Evolutionary conservation across 1,284 basidiomycete genomes (phyloP), one percentile per base, ranked within the genome.

Genomic region (Pascua sp.): DNA sequence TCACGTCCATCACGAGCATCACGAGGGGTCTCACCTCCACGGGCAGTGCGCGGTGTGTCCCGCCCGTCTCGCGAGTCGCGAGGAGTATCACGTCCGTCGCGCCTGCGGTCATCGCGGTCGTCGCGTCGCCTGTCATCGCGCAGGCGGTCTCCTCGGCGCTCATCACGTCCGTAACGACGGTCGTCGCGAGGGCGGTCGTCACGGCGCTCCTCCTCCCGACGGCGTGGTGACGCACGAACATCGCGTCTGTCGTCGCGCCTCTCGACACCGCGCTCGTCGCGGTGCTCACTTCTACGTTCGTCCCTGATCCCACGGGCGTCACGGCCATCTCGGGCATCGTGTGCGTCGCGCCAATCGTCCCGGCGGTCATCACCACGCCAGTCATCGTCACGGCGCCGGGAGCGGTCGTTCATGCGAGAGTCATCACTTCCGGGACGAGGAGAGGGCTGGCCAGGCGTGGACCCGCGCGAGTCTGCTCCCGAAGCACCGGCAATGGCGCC

Each of bases 321-420:
- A 24, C 41, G 40, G 11, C 10, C n/a, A 11, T 51, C 45, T 18
- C 52, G 52, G 24, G 32, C 52, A 16, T 54, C 52, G 40, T 47
- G 46, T 13, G 37, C 38, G 18, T 60, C 59, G 8, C 57, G 42
- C 24, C 24, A 32, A 40, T 51, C 58, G 10, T 41, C 40, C 10
- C 53, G 48, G 18, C 53, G 39, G 42, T 59, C 57, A 18, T 57
- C 51, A 17, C 40, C 39, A 18, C 51, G 49, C 37, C 55, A 49
- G 37, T 65, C 65, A 32, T 62, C 62, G 36, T 61, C 57, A 4
- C 36, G 52, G 16, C 63, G 60, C 44, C 65, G 51, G 12, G 66
- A 59, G 8, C 69, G 57, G 36, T 68, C 69, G 47, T 63, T 75
- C 36, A 61, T 56, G 39, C 69, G 61, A 47, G 67, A 70, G 37